Evolutionary conservation across 352 stramenopile genomes (phyloP).

Genomic region (Globisporangium solare): DNA sequence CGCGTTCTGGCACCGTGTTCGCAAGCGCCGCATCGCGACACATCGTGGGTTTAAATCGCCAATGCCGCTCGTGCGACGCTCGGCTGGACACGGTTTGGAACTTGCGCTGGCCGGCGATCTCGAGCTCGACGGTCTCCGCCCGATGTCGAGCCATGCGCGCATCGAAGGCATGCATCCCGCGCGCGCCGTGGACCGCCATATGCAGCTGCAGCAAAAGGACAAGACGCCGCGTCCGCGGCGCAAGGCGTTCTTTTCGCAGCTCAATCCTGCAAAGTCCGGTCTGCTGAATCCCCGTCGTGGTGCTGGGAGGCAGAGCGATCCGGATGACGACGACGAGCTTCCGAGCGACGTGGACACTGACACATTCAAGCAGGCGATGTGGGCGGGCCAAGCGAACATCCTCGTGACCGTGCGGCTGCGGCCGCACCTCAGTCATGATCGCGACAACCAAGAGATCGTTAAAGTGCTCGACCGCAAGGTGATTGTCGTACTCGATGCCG

Average conservation of each 20-base stretch:
- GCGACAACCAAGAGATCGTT: conserved; percentile 69
- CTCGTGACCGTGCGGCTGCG: conserved; percentile 86
- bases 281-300: conserved; percentile 4
- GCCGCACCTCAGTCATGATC: conserved; percentile 71
- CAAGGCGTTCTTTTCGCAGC: conserved; percentile 21
- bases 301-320: not conserved
- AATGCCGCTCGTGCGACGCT: conserved; percentile 15
- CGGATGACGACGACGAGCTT: not conserved
- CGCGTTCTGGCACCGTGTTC: too few species aligned
- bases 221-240: conserved; percentile 7
- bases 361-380: conserved; percentile 75
- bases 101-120: not conserved
- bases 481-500: conserved; percentile 77
- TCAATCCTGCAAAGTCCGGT: conserved; percentile 16
- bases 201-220: not conserved
- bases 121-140: conserved; percentile 6
- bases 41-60: not conserved
- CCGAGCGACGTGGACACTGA: conserved; percentile 43
- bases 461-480: conserved; percentile 82
- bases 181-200: too few species aligned
- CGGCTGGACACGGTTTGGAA: conserved; percentile 10
- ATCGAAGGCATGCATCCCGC: conserved; percentile 14
- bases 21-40: too few species aligned
- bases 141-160: conserved; percentile 26
- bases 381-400: conserved; percentile 85